Conservation (phyloP, 257 asterid species). For the Solanum dulcamara region DNA sequence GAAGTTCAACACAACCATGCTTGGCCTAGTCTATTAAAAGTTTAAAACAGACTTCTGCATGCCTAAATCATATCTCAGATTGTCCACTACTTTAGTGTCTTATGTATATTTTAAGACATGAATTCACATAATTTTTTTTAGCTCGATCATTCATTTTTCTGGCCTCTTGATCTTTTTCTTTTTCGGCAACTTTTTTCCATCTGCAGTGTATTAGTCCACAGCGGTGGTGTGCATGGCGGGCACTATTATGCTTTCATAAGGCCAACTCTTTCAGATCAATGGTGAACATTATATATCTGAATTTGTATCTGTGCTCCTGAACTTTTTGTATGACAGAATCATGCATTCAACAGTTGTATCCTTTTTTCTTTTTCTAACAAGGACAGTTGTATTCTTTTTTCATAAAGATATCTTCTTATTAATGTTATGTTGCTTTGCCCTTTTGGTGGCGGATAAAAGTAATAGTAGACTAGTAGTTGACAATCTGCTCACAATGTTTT, state of each 20-base stretch:
- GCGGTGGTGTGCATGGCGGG: conserved; percentile 98
- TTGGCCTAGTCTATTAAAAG: background rate
- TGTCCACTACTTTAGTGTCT: background rate
- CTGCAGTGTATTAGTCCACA: conserved; percentile 90
- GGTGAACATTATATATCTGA: conserved; percentile 38
- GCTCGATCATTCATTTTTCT: background rate
- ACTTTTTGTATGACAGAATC: background rate
- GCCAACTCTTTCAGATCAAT: conserved; percentile 83
- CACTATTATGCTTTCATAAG: conserved; percentile 58
- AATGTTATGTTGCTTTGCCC: background rate
- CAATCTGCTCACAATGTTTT: background rate
- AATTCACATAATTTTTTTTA: background rate
- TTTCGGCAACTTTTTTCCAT: background rate
- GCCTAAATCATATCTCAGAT: background rate
- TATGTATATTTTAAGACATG: background rate
- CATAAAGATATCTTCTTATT: background rate
- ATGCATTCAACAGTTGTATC: background rate
- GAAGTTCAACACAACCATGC: background rate
- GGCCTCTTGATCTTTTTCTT: background rate
- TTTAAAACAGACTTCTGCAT: background rate
- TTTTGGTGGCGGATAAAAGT: background rate
- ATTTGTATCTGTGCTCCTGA: background rate
- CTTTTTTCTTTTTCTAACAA: background rate
- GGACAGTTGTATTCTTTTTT: background rate
- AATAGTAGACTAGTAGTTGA: background rate